Conservation (phyloP, 2,329 filamentous ascomycete genomes). For the Fusarium solani-melongenae region DNA sequence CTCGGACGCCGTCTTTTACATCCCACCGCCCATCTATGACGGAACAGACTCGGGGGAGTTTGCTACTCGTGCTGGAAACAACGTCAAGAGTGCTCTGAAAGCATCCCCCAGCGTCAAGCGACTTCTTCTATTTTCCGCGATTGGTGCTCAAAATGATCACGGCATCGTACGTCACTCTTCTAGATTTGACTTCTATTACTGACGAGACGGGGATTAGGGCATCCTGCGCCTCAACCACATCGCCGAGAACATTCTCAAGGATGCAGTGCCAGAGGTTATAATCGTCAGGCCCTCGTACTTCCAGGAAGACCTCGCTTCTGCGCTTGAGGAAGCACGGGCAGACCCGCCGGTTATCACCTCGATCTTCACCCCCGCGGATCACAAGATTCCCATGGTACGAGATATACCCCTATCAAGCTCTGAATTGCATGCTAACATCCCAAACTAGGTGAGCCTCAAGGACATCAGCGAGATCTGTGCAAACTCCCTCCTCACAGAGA, state of each 20-base stretch:
- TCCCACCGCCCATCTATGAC: constrained; percentile 46
- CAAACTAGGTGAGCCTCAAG: constrained; percentile 43
- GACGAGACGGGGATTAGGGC: constrained; percentile 33
- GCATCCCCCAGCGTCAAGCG: constrained; percentile 6
- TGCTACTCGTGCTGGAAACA: constrained; percentile 36
- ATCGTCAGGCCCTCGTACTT: constrained; percentile 36
- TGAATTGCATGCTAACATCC: background rate
- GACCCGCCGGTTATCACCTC: constrained; percentile 41
- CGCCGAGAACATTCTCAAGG: constrained; percentile 26
- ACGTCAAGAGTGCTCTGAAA: constrained; percentile 38
- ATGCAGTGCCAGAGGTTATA: constrained; percentile 23
- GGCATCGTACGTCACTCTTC: constrained; percentile 34
- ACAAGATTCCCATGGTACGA: constrained; percentile 47
- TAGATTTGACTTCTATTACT: background rate
- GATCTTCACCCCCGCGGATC: constrained; percentile 36
- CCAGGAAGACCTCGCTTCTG: constrained; percentile 31
- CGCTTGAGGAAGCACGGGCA: constrained; percentile 24
- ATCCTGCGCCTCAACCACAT: constrained; percentile 35
- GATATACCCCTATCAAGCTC: background rate
- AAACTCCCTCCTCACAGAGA: constrained; percentile 29
- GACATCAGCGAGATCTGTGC: constrained; percentile 45
- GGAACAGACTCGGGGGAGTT: constrained; percentile 36
- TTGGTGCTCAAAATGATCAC: constrained; percentile 44
- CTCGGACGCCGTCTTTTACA: constrained; percentile 47
- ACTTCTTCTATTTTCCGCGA: constrained; percentile 41